phyloP scores from a whole-genome alignment of 2,329 filamentous ascomycete species.

The Penicillium paneum region DNA sequence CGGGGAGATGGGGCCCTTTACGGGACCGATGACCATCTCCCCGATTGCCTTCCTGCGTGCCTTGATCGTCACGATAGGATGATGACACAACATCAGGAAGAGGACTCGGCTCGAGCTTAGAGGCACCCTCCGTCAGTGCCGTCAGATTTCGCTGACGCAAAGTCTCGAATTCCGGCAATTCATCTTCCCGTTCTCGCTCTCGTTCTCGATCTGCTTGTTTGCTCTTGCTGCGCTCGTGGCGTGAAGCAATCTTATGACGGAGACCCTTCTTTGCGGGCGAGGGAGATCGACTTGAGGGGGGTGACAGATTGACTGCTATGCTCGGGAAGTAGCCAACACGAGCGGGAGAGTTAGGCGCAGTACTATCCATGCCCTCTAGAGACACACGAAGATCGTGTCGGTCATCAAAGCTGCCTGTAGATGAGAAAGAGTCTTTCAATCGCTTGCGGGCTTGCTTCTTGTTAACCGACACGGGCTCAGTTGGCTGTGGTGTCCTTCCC shows the following conservation, averaged over 20 bases:
- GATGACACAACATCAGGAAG: conserved; percentile 27
- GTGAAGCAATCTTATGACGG: conserved; percentile 40
- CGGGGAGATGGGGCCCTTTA: conserved; percentile 36
- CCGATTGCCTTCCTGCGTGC: conserved; percentile 19
- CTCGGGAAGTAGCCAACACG: conserved; percentile 52
- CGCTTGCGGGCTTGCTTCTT: conserved; percentile 40
- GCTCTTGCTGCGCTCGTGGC: conserved; percentile 40
- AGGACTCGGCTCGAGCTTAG: conserved; percentile 29
- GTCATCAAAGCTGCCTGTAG: conserved; percentile 46
- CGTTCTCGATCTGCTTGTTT: conserved; percentile 33
- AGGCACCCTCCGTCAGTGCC: conserved; percentile 13
- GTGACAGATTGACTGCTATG: conserved; percentile 62
- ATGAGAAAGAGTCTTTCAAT: conserved; percentile 52
- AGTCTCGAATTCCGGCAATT: conserved; percentile 18
- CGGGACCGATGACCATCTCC: conserved; percentile 26
- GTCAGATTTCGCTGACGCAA: conserved; percentile 16
- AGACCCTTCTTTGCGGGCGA: conserved; percentile 62
- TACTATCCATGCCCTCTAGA: conserved; percentile 47
- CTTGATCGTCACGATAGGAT: conserved; percentile 24
- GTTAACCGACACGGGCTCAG: conserved; percentile 4
- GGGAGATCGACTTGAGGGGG: conserved; percentile 58
- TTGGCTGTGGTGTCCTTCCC: conserved; percentile 7
- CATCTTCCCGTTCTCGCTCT: conserved; percentile 15
- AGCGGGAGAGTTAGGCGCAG: conserved; percentile 39
- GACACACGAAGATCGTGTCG: conserved; percentile 36